A percentile compares a stretch with the other conserved stretches of the same genome.
phyloP scores from a whole-genome alignment of 805 yeast species.

The Debaryomyces prosopidis region DNA sequence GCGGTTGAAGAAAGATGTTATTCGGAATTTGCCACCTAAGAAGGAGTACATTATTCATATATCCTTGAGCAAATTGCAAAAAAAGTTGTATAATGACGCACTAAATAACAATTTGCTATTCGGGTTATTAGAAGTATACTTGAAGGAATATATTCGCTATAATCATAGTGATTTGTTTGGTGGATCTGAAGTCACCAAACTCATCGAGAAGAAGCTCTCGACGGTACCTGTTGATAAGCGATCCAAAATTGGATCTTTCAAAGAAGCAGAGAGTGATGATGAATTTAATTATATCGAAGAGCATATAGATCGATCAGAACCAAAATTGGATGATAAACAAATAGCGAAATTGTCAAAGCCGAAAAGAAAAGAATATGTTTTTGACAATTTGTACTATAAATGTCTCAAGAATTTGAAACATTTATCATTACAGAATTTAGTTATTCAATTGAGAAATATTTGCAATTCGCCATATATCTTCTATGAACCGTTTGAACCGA shows the following conservation, averaged over 20 bases:
- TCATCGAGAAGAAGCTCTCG: slow-evolving; percentile 39
- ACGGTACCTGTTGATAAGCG: slow-evolving; percentile 20
- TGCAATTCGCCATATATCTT: slow-evolving; percentile 86
- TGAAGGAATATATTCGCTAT: slow-evolving; percentile 51
- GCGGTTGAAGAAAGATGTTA: slow-evolving; percentile 74
- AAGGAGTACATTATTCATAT: slow-evolving; percentile 84
- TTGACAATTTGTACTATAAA: slow-evolving; percentile 13
- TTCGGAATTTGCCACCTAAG: slow-evolving; percentile 76
- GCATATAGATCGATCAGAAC: neutral
- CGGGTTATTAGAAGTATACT: slow-evolving; percentile 45
- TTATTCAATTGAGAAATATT: slow-evolving; percentile 83
- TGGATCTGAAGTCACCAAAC: slow-evolving; percentile 34
- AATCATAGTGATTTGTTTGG: slow-evolving; percentile 33
- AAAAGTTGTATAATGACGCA: slow-evolving; percentile 57
- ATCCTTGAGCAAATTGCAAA: slow-evolving; percentile 63
- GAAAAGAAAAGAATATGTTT: slow-evolving; percentile 11
- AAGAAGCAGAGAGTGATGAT: slow-evolving; percentile 31
- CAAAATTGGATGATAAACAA: neutral
- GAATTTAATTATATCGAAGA: slow-evolving; percentile 20
- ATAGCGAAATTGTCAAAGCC: slow-evolving; percentile 3
- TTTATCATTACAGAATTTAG: slow-evolving; percentile 53
- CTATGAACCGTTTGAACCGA: slow-evolving; percentile 68
- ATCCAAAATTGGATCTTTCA: slow-evolving; percentile 4
- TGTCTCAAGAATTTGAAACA: slow-evolving; percentile 31
- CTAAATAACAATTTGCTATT: slow-evolving; percentile 45